Conservation (phyloP, 768 basidiomycete species). For the Hortiboletus flavorubellus region DNA sequence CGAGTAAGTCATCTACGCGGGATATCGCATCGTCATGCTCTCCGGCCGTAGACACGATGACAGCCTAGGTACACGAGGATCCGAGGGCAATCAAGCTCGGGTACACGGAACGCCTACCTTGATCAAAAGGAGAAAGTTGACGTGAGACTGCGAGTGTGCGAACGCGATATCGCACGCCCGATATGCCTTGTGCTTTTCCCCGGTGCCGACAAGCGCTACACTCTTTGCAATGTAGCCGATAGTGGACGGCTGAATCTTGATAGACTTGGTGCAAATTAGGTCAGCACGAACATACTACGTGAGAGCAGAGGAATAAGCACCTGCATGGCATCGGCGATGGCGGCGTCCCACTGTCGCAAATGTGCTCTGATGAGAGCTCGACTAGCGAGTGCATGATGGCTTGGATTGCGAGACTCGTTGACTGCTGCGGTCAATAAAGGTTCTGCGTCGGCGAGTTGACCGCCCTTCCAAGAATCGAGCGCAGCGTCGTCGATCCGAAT, state of each 20-base stretch:
- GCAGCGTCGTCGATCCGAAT: neutral
- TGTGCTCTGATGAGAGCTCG: neutral
- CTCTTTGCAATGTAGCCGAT: neutral
- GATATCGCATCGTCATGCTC: neutral
- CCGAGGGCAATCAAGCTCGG: neutral
- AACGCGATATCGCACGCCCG: neutral
- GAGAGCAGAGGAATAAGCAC: neutral
- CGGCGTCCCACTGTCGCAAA: neutral
- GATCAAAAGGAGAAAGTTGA: neutral
- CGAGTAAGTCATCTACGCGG: neutral
- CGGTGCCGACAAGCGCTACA: neutral
- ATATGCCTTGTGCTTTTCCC: neutral
- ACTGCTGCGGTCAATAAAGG: neutral
- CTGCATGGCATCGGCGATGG: neutral
- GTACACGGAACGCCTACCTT: neutral
- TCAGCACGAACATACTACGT: neutral
- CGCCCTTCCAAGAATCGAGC: neutral
- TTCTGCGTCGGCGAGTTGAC: neutral
- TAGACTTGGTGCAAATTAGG: neutral
- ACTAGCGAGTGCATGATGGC: neutral
- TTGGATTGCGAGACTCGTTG: neutral
- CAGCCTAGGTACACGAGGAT: neutral
- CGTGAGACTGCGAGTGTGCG: neutral
- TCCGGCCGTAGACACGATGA: neutral
- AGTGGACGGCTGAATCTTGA: neutral